Conservation (phyloP, 2,329 filamentous ascomycete species). For the Harringtonia lauricola region DNA sequence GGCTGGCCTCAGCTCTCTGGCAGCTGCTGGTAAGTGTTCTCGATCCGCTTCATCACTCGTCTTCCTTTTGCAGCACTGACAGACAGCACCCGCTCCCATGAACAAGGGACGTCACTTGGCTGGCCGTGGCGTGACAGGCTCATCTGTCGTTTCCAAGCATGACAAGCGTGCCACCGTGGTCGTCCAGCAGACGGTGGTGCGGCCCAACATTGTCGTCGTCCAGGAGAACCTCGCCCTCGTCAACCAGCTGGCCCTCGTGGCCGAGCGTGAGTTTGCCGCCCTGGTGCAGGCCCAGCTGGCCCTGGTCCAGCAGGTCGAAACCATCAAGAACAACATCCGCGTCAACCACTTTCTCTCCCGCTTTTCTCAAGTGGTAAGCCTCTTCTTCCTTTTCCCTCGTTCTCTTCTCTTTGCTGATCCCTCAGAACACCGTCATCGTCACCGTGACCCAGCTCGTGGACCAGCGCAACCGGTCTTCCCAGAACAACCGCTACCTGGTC, state of each 20-base stretch:
- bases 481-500: slow-evolving; percentile 26
- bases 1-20: slow-evolving; percentile 17
- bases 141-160: too few relatives aligned
- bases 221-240: slow-evolving; percentile 24
- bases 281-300: slow-evolving; percentile 25
- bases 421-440: slow-evolving; percentile 26
- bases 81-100: slow-evolving; percentile 9
- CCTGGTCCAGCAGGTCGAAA: slow-evolving; percentile 24
- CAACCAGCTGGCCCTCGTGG: slow-evolving; percentile 21
- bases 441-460: slow-evolving; percentile 25
- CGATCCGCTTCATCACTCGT: too few relatives aligned
- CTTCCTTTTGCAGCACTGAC: neutral
- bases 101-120: slow-evolving; percentile 1
- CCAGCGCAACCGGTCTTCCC: slow-evolving; percentile 16
- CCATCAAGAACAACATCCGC: slow-evolving; percentile 30
- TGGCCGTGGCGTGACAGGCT: slow-evolving; percentile 8
- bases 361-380: slow-evolving; percentile 24
- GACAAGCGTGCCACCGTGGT: slow-evolving; percentile 12
- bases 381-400: neutral
- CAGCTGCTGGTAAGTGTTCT: slow-evolving; percentile 16
- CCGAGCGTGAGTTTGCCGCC: slow-evolving; percentile 25
- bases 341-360: slow-evolving; percentile 26
- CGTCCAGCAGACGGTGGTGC: slow-evolving; percentile 21
- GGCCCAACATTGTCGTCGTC: slow-evolving; percentile 20
- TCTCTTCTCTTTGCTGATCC: slow-evolving; percentile 1